These are phyloP conservation scores for Podila horticola DNA, from an alignment of 192 early-diverging fungal genomes.

Conservation along the genomic window DNA sequence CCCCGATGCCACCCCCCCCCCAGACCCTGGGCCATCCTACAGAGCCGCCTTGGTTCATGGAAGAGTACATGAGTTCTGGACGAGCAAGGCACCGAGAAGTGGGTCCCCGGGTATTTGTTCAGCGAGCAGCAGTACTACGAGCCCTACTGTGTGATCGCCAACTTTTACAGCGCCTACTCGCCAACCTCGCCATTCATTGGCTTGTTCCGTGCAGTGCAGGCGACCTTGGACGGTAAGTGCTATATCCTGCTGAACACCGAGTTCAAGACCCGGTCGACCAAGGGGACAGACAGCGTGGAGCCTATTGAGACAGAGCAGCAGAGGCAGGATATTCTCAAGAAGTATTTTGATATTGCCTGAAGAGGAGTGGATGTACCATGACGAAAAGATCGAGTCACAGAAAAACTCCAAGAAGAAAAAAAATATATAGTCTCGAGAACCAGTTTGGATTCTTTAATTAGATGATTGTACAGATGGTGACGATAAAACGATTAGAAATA, in stretches of 20 bases:
- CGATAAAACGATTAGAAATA: not conserved
- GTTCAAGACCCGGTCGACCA: constrained; percentile 9
- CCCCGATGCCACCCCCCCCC: not conserved
- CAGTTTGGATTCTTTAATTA: not conserved
- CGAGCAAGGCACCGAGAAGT: constrained; percentile 4
- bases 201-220: constrained; percentile 14
- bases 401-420: too few relatives aligned
- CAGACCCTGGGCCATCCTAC: constrained; percentile 14
- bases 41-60: constrained; percentile 5
- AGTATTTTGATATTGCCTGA: constrained; percentile 33
- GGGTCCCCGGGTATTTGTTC: constrained; percentile 21
- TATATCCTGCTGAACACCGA: not conserved
- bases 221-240: constrained; percentile 15
- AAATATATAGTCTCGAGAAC: too few relatives aligned
- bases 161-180: constrained; percentile 14
- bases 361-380: constrained; percentile 20
- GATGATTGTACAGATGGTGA: not conserved
- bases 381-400: not conserved
- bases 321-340: constrained; percentile 9
- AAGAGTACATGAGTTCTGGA: constrained; percentile 7
- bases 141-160: constrained; percentile 7
- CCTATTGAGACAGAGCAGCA: constrained; percentile 19
- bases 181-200: constrained; percentile 11
- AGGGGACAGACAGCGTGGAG: constrained; percentile 2
- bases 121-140: constrained; percentile 24